phyloP scores from a whole-genome alignment of 2,329 filamentous ascomycete species.

The Thermomyces lanuginosus region DNA sequence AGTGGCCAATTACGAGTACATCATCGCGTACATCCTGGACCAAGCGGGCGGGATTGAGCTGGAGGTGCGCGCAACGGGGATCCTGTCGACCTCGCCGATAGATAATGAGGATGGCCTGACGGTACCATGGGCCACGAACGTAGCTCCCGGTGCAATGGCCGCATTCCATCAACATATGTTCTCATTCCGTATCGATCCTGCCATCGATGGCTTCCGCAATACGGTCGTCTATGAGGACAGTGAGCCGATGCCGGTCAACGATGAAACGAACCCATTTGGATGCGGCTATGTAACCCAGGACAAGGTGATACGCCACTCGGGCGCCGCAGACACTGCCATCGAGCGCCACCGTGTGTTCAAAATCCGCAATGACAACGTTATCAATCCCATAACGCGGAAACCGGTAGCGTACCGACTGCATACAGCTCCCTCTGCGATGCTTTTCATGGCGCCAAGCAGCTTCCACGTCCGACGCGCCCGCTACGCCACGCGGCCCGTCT shows the following conservation, averaged over 20 bases:
- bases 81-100: constrained; percentile 50
- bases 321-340: constrained; percentile 33
- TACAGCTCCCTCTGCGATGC: constrained; percentile 38
- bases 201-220: constrained; percentile 40
- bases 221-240: constrained; percentile 40
- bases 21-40: constrained; percentile 55
- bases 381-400: constrained; percentile 38
- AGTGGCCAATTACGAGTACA: constrained; percentile 58
- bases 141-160: constrained; percentile 51
- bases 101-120: constrained; percentile 42
- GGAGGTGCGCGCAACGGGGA: constrained; percentile 53
- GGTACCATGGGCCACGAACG: constrained; percentile 51
- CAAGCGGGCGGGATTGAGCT: constrained; percentile 52
- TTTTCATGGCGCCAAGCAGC: constrained; percentile 36
- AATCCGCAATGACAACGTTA: constrained; percentile 37
- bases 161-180: constrained; percentile 63
- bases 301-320: constrained; percentile 33
- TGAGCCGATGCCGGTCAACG: constrained; percentile 40
- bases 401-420: constrained; percentile 41
- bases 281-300: constrained; percentile 37
- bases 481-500: constrained; percentile 40
- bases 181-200: constrained; percentile 45
- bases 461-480: constrained; percentile 37
- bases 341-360: constrained; percentile 38
- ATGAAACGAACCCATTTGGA: constrained; percentile 38